Evolutionary conservation across 768 basidiomycete species (phyloP).

Genomic region (Ramaria sp.): DNA sequence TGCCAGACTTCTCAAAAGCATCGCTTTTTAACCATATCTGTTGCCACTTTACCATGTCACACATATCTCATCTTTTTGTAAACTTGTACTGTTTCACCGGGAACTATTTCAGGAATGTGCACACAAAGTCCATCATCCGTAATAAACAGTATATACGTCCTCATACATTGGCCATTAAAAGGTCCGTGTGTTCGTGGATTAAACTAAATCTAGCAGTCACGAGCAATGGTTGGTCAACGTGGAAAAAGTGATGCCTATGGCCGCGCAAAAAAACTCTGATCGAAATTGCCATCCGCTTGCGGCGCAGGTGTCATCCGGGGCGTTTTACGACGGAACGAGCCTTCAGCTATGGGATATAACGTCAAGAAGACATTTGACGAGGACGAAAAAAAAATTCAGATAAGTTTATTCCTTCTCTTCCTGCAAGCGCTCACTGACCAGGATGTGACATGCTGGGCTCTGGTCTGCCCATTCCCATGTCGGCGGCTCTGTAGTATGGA

Average conservation of each 20-base stretch:
- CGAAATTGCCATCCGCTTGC: not conserved
- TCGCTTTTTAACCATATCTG: too few relatives aligned
- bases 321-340: slow-evolving; percentile 14
- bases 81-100: too few relatives aligned
- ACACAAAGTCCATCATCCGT: not conserved
- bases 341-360: slow-evolving; percentile 10
- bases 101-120: not conserved
- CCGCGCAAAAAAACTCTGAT: not conserved
- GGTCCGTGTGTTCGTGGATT: too few relatives aligned
- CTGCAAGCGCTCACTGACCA: slow-evolving; percentile 27
- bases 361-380: not conserved
- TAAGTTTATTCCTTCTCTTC: not conserved
- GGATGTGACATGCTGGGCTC: slow-evolving; percentile 32
- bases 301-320: slow-evolving; percentile 9
- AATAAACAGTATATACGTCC: too few relatives aligned
- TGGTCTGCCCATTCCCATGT: slow-evolving; percentile 24
- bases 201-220: too few relatives aligned
- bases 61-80: too few relatives aligned
- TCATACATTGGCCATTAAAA: too few relatives aligned
- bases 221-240: too few relatives aligned
- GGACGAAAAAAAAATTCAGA: not conserved
- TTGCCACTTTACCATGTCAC: too few relatives aligned
- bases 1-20: too few relatives aligned
- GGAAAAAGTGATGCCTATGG: not conserved
- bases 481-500: slow-evolving; percentile 19